Base-by-base conservation (phyloP, 139 green algal genomes). In the Closterium sp. region DNA sequence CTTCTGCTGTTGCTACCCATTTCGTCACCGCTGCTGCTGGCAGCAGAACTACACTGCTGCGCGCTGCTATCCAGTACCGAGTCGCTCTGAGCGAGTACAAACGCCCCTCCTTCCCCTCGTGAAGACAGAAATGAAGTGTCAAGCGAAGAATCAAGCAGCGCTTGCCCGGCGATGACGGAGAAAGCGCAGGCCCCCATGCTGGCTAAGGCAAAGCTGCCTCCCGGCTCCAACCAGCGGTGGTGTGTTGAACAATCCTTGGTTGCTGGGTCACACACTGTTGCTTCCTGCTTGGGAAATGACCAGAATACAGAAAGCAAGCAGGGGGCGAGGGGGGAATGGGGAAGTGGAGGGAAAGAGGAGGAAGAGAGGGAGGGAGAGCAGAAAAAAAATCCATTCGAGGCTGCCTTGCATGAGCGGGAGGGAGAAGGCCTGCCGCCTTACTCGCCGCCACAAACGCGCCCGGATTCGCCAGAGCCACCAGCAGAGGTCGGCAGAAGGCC, bases 381-480 rank as follows among this genome's bases (percentile, higher is more conserved):
- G 38, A 50, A 50, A 50, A 9, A 9, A 50, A 11, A 17, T 50
- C 38, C 38, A 9, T 50, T 50, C 13, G 38, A 50, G 21, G 86
- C 86, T 31, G 79, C n/a, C 19, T 95, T 86, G 22, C n/a, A n/a
- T n/a, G n/a, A n/a, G n/a, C n/a, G n/a, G n/a, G n/a, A n/a, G n/a
- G n/a, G n/a, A n/a, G n/a, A n/a, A n/a, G n/a, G n/a, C n/a, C n/a
- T n/a, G 86, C 86, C 24, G 79, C n/a, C 19, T 95, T 86, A 10
- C 95, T 91, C 0, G 93, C 92, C 1, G 42, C 34, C 70, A 97
- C 85, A 88, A 97, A 97, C 45, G 88, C 89, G 86, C 93, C 95
- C 2, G 96, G 96, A 29, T 95, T 91, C 38, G n/a, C 27, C 5
- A 50, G 19, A 17, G 95, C 93, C 29, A 97, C 42, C 21, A 70